phyloP scores from a whole-genome alignment of 345 rosid genomes.

The Triadica sebifera region DNA sequence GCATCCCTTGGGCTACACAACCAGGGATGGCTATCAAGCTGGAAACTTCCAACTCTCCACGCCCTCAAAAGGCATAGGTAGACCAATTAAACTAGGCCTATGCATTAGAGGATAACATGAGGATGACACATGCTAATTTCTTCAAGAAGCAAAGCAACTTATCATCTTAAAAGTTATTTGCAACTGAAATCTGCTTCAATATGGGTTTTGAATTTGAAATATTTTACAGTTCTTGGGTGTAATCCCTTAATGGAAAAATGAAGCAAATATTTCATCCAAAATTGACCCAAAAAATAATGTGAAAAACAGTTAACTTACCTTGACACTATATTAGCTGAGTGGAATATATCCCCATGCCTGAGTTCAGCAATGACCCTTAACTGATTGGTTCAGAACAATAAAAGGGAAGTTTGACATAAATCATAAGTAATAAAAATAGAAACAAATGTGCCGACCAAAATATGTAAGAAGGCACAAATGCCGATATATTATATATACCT shows the following conservation, averaged over 20 bases:
- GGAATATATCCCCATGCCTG: constrained; percentile 92
- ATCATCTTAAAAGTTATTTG: constrained; percentile 4
- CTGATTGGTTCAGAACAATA: constrained; percentile 50
- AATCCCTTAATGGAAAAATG: background rate
- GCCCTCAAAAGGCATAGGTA: background rate
- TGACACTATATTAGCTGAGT: constrained; percentile 96
- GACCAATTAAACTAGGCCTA: background rate
- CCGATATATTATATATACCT: constrained; percentile 55
- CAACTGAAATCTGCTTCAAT: background rate
- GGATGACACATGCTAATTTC: background rate
- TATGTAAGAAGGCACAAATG: background rate
- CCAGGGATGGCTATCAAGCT: background rate
- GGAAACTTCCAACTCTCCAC: background rate
- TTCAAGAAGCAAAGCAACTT: background rate
- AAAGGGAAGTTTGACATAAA: constrained; percentile 15
- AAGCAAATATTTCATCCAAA: background rate
- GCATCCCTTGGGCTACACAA: background rate
- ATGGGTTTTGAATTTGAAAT: background rate
- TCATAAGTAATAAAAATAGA: constrained; percentile 5
- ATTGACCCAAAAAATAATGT: constrained; percentile 4
- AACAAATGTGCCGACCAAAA: background rate
- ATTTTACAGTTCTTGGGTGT: background rate
- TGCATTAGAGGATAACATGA: background rate
- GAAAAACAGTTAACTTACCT: constrained; percentile 50
- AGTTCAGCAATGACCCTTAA: constrained; percentile 95